Evolutionary conservation across 208 protist genomes (phyloP), one percentile per base, ranked within the genome.

Genomic region (Crithidia acanthocephali): DNA sequence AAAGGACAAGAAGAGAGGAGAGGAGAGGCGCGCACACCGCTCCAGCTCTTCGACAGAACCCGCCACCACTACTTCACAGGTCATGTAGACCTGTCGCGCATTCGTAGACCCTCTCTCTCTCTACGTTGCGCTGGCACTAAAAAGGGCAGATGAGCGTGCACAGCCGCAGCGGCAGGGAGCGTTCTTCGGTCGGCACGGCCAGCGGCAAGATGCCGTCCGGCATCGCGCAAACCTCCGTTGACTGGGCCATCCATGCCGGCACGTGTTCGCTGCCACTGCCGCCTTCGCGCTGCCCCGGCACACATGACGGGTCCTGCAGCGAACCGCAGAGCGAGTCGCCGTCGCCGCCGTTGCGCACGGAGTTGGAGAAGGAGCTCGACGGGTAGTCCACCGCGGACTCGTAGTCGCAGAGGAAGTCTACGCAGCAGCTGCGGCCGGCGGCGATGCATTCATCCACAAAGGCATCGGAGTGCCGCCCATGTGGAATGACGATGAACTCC

Each of bases 321-420:
- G 53, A 57, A 42, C 53, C 72, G 18, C 74, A 44, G 60, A 71
- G 45, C 18, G n/a, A 48, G 23, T 52, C 58, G 3, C 30, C 51
- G 13, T 32, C 50, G 20, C 40, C 2, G 32, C 45, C 35, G 44
- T 45, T 28, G 42, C 0, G 9, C 4, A 22, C 2, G 0, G 51
- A 37, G 32, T 2, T 22, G 3, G 69, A 11, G 25, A 66, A 35
- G 33, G 63, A 58, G 51, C 16, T 51, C 42, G 58, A 37, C 30
- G 50, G 57, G 56, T 48, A 40, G 53, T 75, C 68, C 8, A 74
- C 48, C 23, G 50, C 67, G 7, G 71, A 63, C 78, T 86, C 80
- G 71, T 91, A 94, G 72, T 91, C 81, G 73, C 81, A 92, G 13
- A 95, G 30, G 35, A 93, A 91, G 61, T 95, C 88, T 4, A 88